Percentiles rank a stretch among this genome's conserved stretches.
Evolutionary conservation across 2,329 filamentous ascomycete species (phyloP).

Genomic region (Coleophoma cylindrospora): DNA sequence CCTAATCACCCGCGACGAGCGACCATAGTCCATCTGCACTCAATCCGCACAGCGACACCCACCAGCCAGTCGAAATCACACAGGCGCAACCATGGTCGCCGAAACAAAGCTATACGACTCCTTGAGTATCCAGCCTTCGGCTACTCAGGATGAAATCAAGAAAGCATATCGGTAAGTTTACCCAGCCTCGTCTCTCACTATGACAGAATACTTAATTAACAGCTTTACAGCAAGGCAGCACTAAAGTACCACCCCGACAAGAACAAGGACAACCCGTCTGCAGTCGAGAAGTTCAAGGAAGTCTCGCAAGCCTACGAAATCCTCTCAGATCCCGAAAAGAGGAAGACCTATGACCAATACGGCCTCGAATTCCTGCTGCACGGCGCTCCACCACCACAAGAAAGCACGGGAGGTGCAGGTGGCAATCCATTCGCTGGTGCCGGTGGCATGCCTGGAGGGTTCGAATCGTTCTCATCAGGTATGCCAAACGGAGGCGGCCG

Average conservation of each 20-base stretch:
- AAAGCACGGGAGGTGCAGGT: slow-evolving; percentile 40
- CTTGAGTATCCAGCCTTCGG: slow-evolving; percentile 72
- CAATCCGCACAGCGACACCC: no score
- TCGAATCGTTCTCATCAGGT: slow-evolving; percentile 34
- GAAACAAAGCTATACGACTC: slow-evolving; percentile 95
- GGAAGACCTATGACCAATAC: slow-evolving; percentile 91
- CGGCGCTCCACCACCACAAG: slow-evolving; percentile 67
- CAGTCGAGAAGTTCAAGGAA: slow-evolving; percentile 95
- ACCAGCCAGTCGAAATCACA: no score
- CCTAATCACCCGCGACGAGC: no score
- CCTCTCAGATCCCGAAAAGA: slow-evolving; percentile 92
- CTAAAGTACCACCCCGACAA: slow-evolving; percentile 96
- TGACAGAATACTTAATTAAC: slow-evolving; percentile 8
- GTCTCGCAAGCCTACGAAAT: slow-evolving; percentile 98
- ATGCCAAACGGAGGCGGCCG: slow-evolving; percentile 51
- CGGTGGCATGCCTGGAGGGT: slow-evolving; percentile 50
- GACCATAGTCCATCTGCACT: no score
- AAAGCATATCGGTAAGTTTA: slow-evolving; percentile 78
- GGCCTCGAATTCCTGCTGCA: slow-evolving; percentile 89
- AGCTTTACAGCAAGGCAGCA: slow-evolving; percentile 65
- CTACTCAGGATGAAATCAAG: slow-evolving; percentile 91
- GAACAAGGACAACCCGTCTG: slow-evolving; percentile 85
- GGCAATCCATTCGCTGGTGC: slow-evolving; percentile 53
- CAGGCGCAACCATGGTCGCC: slow-evolving; percentile 66
- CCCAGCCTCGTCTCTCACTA: slow-evolving; percentile 1